These are phyloP conservation scores for Filobasidium wieringae DNA, from an alignment of 768 basidiomycete species.

Conservation along the genomic window DNA sequence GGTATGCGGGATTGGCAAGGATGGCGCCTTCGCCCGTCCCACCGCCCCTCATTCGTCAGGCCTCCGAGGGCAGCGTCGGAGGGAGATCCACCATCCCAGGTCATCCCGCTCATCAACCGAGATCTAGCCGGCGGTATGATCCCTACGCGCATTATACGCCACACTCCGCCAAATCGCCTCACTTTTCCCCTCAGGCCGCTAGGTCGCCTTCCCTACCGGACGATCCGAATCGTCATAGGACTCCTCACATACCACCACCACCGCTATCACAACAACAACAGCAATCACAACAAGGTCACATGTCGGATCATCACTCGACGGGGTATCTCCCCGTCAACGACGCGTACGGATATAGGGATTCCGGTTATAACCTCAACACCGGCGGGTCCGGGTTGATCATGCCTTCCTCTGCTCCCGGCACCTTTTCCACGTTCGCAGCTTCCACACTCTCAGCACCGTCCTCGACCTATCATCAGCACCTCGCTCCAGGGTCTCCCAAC, in stretches of 20 bases:
- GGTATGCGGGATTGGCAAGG: no score
- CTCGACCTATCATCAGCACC: neutral
- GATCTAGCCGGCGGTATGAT: neutral
- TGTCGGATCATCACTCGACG: neutral
- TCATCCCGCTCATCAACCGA: neutral
- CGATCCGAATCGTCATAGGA: neutral
- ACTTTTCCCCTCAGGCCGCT: neutral
- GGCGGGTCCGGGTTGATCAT: neutral
- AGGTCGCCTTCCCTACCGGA: neutral
- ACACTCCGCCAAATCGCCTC: no score
- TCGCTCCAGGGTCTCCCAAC: neutral
- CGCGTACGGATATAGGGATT: neutral
- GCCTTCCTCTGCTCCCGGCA: neutral
- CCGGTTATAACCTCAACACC: neutral
- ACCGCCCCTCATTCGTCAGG: neutral
- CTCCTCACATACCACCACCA: no score
- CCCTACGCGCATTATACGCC: neutral
- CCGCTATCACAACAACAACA: no score
- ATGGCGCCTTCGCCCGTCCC: neutral
- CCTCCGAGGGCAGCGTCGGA: neutral
- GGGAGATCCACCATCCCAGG: neutral
- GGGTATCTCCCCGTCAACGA: neutral
- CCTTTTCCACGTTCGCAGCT: neutral
- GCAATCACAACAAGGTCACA: no score
- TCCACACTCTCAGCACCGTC: neutral